Conservation (phyloP, 495 filamentous ascomycete genomes). For the Penicillium turbatum region DNA sequence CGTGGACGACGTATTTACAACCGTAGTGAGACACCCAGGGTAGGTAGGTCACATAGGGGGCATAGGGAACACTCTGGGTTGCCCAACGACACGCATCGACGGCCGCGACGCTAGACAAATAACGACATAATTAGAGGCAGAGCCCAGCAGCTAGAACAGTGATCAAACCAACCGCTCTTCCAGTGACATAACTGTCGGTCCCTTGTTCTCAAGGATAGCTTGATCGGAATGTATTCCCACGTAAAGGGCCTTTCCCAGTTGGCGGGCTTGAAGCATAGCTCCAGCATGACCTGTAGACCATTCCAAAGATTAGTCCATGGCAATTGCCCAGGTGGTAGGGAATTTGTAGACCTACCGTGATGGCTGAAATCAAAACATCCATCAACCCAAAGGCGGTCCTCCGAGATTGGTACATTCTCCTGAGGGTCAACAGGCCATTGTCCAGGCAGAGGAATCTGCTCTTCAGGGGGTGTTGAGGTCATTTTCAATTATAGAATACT, state of each 20-base stretch:
- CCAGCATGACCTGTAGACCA: conserved; percentile 75
- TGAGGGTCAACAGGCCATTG: conserved; percentile 67
- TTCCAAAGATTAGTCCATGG: conserved; percentile 2
- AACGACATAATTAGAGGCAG: conserved; percentile 22
- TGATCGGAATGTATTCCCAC: conserved; percentile 95
- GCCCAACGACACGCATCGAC: conserved; percentile 95
- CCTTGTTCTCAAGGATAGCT: conserved; percentile 92
- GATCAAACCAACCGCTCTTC: conserved; percentile 65
- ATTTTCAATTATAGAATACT: conserved; percentile 4
- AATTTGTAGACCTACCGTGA: conserved; percentile 64
- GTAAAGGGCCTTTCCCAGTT: conserved; percentile 76
- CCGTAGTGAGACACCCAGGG: conserved; percentile 93
- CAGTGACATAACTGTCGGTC: conserved; percentile 94
- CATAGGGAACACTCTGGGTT: conserved; percentile 72
- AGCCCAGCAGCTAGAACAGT: neutral
- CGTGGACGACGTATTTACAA: conserved; percentile 89
- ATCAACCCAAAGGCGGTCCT: conserved; percentile 91
- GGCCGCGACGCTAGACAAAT: conserved; percentile 57
- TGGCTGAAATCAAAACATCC: conserved; percentile 99
- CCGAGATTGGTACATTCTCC: conserved; percentile 53
- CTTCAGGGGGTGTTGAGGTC: conserved; percentile 24
- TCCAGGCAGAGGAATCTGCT: conserved; percentile 43
- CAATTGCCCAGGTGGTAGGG: conserved; percentile 5
- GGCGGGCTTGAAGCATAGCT: conserved; percentile 90
- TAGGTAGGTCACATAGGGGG: conserved; percentile 91